Evolutionary conservation across 176 grass and related monocot species (phyloP), one percentile per base, ranked within the genome.

Genomic region (Triticum dicoccoides): DNA sequence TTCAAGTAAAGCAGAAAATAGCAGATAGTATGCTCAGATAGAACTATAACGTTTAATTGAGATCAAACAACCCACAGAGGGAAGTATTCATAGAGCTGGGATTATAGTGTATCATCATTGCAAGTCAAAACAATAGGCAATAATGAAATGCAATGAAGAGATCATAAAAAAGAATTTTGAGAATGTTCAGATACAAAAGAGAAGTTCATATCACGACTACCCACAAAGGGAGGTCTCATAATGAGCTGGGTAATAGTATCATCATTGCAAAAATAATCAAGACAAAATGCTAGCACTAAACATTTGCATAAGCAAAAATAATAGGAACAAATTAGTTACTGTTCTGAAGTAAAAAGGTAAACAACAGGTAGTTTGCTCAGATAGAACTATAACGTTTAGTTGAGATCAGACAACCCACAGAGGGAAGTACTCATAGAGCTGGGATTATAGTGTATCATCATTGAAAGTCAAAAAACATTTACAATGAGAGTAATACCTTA

Each of bases 211-310:
- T 93, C 85, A 75, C 20, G 68, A 91, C 85, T 54, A 42, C 84
- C 94, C 91, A 93, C 89, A 93, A 70, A 91, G 91, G 87, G 67
- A 86, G 49, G 89, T 93, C 63, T 96, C 91, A 96, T 93, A 96
- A 95, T 95, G 91, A 96, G 94, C 91, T 96, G 94, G 94, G 91
- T 93, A 89, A 67, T 61, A 67, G 82, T 81, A 86, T 86, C 77
- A 72, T 86, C 85, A 80, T 80, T 12, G 77, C 77, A 17, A 68
- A 78, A 66, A 38, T 0, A 52, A 7, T 52, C 73, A 77, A 8
- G 12, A 11, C 1, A 54, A 20, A 18, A 54, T 11, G 3, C 9
- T 56, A 3, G 1, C 14, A 32, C 45, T 6, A 51, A 54, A 21
- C 56, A 59, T 21, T 58, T 58, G 6, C 54, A 58, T 20, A 58